A percentile compares a stretch with the other conserved stretches of the same genome.
These are phyloP conservation scores for Pholiota adiposa DNA, from an alignment of 1,284 basidiomycete species.

Conservation along the genomic window DNA sequence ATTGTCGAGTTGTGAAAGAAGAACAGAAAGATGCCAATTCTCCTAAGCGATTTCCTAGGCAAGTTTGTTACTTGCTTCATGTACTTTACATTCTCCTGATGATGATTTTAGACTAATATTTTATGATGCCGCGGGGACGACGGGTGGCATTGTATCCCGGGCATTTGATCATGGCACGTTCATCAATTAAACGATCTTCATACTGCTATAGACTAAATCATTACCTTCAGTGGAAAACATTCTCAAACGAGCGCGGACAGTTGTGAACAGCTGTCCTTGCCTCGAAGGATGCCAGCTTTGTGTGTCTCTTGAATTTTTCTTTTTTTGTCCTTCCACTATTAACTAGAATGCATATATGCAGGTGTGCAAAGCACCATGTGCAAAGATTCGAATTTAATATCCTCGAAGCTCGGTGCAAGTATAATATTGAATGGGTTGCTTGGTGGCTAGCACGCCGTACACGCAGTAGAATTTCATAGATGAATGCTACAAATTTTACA, in stretches of 20 bases:
- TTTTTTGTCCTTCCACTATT: neutral
- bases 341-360: constrained; percentile 29
- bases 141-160: constrained; percentile 75
- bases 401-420: constrained; percentile 74
- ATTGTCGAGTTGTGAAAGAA: constrained; percentile 84
- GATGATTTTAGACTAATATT: constrained; percentile 84
- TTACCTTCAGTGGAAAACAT: constrained; percentile 54
- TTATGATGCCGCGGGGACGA: constrained; percentile 77
- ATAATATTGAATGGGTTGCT: constrained; percentile 69
- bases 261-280: constrained; percentile 74
- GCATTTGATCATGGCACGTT: constrained; percentile 80
- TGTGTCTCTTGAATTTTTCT: constrained; percentile 42
- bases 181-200: neutral
- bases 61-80: too few relatives aligned
- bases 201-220: constrained; percentile 23
- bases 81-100: too few relatives aligned
- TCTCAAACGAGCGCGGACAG: constrained; percentile 64
- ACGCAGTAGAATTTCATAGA: neutral
- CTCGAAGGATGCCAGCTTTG: constrained; percentile 76
- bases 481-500: neutral
- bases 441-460: neutral
- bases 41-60: constrained; percentile 79
- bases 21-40: constrained; percentile 70
- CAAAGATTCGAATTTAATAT: constrained; percentile 68
- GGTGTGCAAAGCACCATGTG: constrained; percentile 68